Conservation (phyloP, 2,329 filamentous ascomycete genomes). For the Aspergillus sp. region DNA sequence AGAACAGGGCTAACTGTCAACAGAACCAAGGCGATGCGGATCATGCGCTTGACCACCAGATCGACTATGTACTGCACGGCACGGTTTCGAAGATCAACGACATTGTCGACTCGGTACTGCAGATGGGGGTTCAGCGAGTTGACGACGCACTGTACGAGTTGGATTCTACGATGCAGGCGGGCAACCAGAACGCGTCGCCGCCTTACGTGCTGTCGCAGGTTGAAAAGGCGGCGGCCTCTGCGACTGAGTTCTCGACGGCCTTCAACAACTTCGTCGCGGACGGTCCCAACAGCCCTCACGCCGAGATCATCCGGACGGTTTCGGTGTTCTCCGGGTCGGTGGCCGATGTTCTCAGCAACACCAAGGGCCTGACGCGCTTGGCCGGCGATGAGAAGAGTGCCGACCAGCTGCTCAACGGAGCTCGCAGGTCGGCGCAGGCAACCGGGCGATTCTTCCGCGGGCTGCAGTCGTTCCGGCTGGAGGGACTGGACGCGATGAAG, state of each 20-base stretch:
- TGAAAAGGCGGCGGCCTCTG: constrained; percentile 87
- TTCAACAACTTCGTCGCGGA: constrained; percentile 99
- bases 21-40: constrained; percentile 65
- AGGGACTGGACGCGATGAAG: constrained; percentile 78
- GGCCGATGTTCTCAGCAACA: constrained; percentile 89
- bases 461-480: constrained; percentile 85
- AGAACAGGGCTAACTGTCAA: neutral
- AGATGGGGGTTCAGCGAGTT: constrained; percentile 83
- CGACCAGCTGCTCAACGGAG: constrained; percentile 72
- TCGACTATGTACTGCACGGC: constrained; percentile 77
- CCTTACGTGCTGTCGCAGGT: constrained; percentile 93
- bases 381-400: constrained; percentile 93
- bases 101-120: constrained; percentile 92
- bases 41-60: constrained; percentile 74
- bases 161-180: constrained; percentile 95
- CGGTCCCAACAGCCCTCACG: constrained; percentile 79
- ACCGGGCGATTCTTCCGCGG: constrained; percentile 93
- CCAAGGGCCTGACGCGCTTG: constrained; percentile 86
- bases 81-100: constrained; percentile 92
- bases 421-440: constrained; percentile 72
- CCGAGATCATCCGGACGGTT: constrained; percentile 86
- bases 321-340: constrained; percentile 84
- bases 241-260: constrained; percentile 93
- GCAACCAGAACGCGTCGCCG: constrained; percentile 94
- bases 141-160: constrained; percentile 96